Evolutionary conservation across 2,329 filamentous ascomycete species (phyloP).

Genomic region (Ilyonectria mors-panacis): DNA sequence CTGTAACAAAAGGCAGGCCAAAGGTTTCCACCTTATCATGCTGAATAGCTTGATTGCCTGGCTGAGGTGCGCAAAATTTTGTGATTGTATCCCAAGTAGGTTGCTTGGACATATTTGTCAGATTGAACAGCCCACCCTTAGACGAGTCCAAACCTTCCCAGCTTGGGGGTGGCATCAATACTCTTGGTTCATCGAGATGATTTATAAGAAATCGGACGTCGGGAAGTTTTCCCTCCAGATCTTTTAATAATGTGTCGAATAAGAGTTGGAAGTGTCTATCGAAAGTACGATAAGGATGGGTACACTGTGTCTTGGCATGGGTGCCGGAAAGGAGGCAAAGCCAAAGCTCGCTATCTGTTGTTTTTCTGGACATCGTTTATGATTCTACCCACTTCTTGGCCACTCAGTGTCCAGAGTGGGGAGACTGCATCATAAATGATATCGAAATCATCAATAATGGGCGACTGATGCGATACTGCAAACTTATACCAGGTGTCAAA

Average conservation of each 20-base stretch:
- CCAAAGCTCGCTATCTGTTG: constrained; percentile 55
- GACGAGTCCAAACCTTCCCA: neutral
- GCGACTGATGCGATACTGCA: constrained; percentile 56
- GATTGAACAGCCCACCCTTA: constrained; percentile 21
- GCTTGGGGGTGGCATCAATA: constrained; percentile 50
- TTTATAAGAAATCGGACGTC: constrained; percentile 62
- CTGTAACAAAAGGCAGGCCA: constrained; percentile 55
- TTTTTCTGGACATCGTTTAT: constrained; percentile 47
- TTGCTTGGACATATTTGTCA: constrained; percentile 48
- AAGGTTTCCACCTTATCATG: constrained; percentile 37
- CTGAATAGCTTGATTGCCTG: neutral
- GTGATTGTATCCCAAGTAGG: constrained; percentile 53
- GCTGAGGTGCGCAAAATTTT: constrained; percentile 42
- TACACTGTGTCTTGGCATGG: constrained; percentile 50
- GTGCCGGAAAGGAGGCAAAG: constrained; percentile 50
- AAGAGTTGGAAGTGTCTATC: constrained; percentile 53
- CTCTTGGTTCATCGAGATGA: constrained; percentile 63
- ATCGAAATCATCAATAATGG: constrained; percentile 66
- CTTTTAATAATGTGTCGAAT: constrained; percentile 52
- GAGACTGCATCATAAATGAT: constrained; percentile 56
- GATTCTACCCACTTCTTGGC: constrained; percentile 47
- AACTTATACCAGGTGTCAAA: constrained; percentile 64
- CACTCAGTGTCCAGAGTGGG: constrained; percentile 59
- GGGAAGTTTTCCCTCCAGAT: constrained; percentile 48
- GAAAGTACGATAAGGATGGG: constrained; percentile 50